phyloP scores from a whole-genome alignment of 1,284 basidiomycete species.

The Malassezia nana region DNA sequence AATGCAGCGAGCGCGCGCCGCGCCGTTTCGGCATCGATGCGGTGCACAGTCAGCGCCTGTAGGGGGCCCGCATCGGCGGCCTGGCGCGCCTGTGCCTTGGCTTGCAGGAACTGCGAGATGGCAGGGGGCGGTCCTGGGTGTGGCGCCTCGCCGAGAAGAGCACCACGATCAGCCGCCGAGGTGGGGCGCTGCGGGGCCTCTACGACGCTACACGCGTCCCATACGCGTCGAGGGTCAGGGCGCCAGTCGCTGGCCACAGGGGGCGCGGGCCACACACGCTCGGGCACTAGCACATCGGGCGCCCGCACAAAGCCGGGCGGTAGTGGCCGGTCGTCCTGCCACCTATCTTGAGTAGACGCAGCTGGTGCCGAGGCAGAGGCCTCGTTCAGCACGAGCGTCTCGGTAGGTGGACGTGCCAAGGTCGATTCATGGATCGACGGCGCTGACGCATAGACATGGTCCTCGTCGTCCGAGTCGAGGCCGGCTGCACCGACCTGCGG shows the following conservation, averaged over 20 bases:
- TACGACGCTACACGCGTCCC: conserved; percentile 50
- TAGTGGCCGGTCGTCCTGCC: conserved; percentile 65
- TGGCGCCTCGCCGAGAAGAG: conserved; percentile 68
- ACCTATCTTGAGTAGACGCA: conserved; percentile 47
- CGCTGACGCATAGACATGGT: conserved; percentile 26
- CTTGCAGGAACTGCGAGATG: conserved; percentile 83
- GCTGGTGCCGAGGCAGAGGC: background rate
- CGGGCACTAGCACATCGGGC: conserved; percentile 53
- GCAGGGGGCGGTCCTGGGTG: conserved; percentile 63
- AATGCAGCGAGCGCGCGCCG: conserved; percentile 77
- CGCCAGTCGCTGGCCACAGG: conserved; percentile 72
- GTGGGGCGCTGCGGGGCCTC: conserved; percentile 50
- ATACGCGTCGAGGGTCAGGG: conserved; percentile 69
- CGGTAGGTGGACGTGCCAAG: background rate
- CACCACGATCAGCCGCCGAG: conserved; percentile 58
- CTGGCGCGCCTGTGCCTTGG: conserved; percentile 76
- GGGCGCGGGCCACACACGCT: conserved; percentile 62
- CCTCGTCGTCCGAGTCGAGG: conserved; percentile 55
- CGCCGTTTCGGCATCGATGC: conserved; percentile 65
- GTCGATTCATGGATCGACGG: conserved; percentile 16
- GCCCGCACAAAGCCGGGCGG: conserved; percentile 68
- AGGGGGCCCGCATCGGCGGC: conserved; percentile 53
- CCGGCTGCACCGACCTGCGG: conserved; percentile 63
- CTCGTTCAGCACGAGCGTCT: background rate
- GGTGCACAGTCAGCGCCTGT: conserved; percentile 53